Percentiles rank a stretch among this genome's conserved stretches.
These are phyloP conservation scores for Ilex aquifolium DNA, from an alignment of 257 asterid species.

Conservation along the genomic window DNA sequence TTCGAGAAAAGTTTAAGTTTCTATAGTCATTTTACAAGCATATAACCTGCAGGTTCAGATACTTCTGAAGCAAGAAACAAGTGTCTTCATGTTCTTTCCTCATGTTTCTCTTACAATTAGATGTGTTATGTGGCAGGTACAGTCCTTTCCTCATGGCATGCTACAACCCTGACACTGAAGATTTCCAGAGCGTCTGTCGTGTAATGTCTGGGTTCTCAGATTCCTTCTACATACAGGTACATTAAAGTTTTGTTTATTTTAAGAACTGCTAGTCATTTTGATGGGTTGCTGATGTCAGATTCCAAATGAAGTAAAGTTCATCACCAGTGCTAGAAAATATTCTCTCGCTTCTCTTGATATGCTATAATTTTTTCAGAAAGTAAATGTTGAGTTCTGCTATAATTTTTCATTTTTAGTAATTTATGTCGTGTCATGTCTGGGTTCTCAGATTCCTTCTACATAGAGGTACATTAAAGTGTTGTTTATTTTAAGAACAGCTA, in stretches of 20 bases:
- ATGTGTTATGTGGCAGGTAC: constrained; percentile 44
- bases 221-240: constrained; percentile 73
- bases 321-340: too few relatives aligned
- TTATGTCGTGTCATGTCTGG: constrained; percentile 96
- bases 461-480: constrained; percentile 38
- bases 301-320: too few relatives aligned
- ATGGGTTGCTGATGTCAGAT: not conserved
- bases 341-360: too few relatives aligned
- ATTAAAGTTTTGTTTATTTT: not conserved
- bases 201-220: constrained; percentile 94
- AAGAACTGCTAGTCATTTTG: constrained; percentile 4
- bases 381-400: too few relatives aligned
- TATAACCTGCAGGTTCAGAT: too few relatives aligned
- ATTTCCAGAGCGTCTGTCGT: constrained; percentile 85
- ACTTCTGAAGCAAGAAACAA: too few relatives aligned
- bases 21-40: too few relatives aligned
- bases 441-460: constrained; percentile 80
- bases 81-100: too few relatives aligned
- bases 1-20: too few relatives aligned
- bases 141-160: constrained; percentile 94
- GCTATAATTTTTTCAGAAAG: too few relatives aligned
- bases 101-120: too few relatives aligned
- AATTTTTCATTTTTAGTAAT: too few relatives aligned
- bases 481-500: not conserved
- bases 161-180: constrained; percentile 80